Evolutionary conservation across 129 eudicot species (phyloP), one percentile per base, ranked within the genome.

Genomic region (Calendula officinalis): DNA sequence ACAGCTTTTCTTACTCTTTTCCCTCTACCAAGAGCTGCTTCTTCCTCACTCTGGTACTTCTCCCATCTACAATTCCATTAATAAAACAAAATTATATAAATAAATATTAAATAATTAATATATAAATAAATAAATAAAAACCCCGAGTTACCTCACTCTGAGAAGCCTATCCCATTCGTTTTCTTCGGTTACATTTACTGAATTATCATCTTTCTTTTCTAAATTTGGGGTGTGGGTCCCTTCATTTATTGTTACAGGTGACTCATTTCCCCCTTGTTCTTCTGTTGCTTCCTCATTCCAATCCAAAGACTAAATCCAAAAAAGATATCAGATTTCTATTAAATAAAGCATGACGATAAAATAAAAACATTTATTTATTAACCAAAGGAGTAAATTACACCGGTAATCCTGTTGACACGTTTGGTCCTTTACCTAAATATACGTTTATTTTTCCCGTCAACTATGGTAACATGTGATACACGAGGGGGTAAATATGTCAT

Each of bases 11-110:
- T 85, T 48, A 64, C 85, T 64, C 99, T 91, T 74, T 94, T 94
- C 67, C 99, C 99, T 66, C 99, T 73, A 73, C 99, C 99, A 75
- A 94, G 96, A 75, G 95, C 83, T 48, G 99, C 96, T 83, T 88
- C 95, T 76, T 86, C 99, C 71, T 94, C 96, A 62, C 46, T 83
- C 64, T 88, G 95, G 83, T 85, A 82, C n/a, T 79, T 88, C 75
- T 94, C 99, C 99, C 99, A 94, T 77, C 99, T 92, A 58, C 68
- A 73, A 4, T 6, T 46, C 54, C 75, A 59, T 5, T 15, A 47
- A 12, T 12, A n/a, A 47, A 4, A 50, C 3, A 56, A 7, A 51
- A 70, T 8, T 22, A 45, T 16, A 30, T 27, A 32, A 51, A 33
- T 22, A 56, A 55, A 43, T 40, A 76, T 49, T 48, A 58, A 35